These are phyloP conservation scores for Yamadazyma kanchanaburiensis DNA, from an alignment of 1,139 yeast genomes.

Conservation along the genomic window DNA sequence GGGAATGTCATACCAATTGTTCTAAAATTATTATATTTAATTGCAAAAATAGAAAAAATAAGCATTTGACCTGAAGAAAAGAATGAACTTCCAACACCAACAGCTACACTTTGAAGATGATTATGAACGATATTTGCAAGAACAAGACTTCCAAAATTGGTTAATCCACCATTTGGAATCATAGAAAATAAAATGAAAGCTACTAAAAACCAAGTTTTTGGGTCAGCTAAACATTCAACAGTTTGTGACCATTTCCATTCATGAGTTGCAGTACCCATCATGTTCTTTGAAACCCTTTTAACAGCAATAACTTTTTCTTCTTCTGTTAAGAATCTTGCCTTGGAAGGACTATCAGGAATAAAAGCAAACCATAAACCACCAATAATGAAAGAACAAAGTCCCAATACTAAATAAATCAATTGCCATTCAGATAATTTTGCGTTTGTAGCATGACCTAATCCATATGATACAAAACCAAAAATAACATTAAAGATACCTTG, in stretches of 20 bases:
- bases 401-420: slow-evolving; percentile 11
- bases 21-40: slow-evolving; percentile 11
- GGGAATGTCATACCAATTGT: slow-evolving; percentile 27
- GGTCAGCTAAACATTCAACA: slow-evolving; percentile 43
- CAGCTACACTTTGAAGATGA: slow-evolving; percentile 42
- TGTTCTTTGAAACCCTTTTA: slow-evolving; percentile 15
- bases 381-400: slow-evolving; percentile 7
- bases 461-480: slow-evolving; percentile 14
- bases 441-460: slow-evolving; percentile 12
- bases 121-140: slow-evolving; percentile 28
- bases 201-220: slow-evolving; percentile 46
- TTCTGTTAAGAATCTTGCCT: slow-evolving; percentile 22
- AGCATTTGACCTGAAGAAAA: slow-evolving; percentile 15
- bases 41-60: slow-evolving; percentile 13
- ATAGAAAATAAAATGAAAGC: slow-evolving; percentile 36
- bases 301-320: slow-evolving; percentile 14
- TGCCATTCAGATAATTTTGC: slow-evolving; percentile 13
- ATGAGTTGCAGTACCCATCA: slow-evolving; percentile 43
- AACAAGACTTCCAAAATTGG: slow-evolving; percentile 43
- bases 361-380: slow-evolving; percentile 9
- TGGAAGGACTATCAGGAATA: slow-evolving; percentile 16
- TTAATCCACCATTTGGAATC: slow-evolving; percentile 38
- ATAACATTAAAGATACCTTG: slow-evolving; percentile 15
- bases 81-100: slow-evolving; percentile 50
- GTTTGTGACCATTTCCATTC: slow-evolving; percentile 40